A percentile compares a stretch with the other conserved stretches of the same genome.
Conservation (phyloP, 1,284 basidiomycete species). For the Trametes versicolor region DNA sequence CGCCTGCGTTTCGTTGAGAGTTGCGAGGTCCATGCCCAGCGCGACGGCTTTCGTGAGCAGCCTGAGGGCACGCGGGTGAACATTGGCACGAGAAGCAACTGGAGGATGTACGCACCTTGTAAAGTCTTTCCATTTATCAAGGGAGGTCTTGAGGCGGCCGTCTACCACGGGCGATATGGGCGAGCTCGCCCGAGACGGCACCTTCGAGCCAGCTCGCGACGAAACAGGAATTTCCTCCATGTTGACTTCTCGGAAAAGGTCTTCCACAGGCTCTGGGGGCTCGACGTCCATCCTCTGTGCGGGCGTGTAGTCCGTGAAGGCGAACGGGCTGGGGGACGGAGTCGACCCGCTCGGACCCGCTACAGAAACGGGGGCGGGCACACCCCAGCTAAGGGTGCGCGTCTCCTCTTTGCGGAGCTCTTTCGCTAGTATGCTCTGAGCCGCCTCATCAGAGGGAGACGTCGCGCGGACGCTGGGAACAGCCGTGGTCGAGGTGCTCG, state of each 20-base stretch:
- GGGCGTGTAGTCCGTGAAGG: constrained; percentile 24
- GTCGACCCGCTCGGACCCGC: constrained; percentile 18
- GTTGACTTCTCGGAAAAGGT: constrained; percentile 5
- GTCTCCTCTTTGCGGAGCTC: constrained; percentile 12
- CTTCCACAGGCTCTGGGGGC: constrained; percentile 7
- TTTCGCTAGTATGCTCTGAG: background rate
- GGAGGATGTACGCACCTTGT: constrained; percentile 18
- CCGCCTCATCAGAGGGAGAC: constrained; percentile 14
- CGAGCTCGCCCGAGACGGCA: constrained; percentile 6
- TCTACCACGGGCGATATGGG: background rate
- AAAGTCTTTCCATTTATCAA: constrained; percentile 26
- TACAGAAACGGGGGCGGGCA: constrained; percentile 12
- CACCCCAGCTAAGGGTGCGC: constrained; percentile 25
- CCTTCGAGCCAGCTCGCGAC: constrained; percentile 3
- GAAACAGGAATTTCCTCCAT: constrained; percentile 10
- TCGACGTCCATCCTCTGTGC: constrained; percentile 22
- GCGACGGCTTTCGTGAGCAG: constrained; percentile 24
- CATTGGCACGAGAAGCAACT: no score
- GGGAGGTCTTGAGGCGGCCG: background rate
- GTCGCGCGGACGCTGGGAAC: background rate
- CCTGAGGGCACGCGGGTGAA: constrained; percentile 20
- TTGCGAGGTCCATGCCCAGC: constrained; percentile 13
- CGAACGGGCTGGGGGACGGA: constrained; percentile 25
- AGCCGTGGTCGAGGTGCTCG: background rate
- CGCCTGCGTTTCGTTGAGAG: constrained; percentile 16